A percentile compares a stretch with the other conserved stretches of the same genome.
Evolutionary conservation across 2,329 filamentous ascomycete species (phyloP).

Genomic region (Elsinoe fawcettii): DNA sequence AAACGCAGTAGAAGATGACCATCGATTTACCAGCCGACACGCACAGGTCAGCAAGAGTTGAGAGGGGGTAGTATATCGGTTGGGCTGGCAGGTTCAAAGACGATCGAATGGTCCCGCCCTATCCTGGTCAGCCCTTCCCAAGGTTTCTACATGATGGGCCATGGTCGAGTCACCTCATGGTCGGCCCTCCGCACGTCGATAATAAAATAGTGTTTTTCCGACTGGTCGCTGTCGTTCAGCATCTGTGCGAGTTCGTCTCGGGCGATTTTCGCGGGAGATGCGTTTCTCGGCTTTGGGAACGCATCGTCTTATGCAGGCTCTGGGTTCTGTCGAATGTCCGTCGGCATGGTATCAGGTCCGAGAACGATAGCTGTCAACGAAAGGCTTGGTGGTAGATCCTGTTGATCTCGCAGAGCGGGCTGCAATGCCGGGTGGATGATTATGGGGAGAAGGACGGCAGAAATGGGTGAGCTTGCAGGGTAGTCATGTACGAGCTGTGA

Average conservation of each 20-base stretch:
- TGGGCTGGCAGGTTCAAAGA: conserved; percentile 6
- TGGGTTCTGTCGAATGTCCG: not conserved
- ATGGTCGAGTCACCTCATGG: not conserved
- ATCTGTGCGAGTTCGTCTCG: not conserved
- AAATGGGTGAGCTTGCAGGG: not conserved
- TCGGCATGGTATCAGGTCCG: not conserved
- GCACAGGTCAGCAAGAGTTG: not conserved
- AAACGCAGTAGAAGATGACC: conserved; percentile 8
- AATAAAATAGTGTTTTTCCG: not conserved
- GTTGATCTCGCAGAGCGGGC: not conserved
- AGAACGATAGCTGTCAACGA: not conserved
- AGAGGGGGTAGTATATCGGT: not conserved
- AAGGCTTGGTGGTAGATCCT: not conserved
- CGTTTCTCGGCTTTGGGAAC: not conserved
- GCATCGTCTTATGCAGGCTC: conserved; percentile 4
- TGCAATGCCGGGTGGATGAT: not conserved
- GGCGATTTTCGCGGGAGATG: not conserved
- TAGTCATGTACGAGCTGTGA: not conserved
- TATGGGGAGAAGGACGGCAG: not conserved
- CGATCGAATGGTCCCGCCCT: not conserved
- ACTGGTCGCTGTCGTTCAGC: not conserved
- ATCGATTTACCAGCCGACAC: not conserved
- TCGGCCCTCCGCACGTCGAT: conserved; percentile 1
- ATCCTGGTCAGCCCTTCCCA: not conserved
- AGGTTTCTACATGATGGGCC: not conserved